Conservation (phyloP, 129 eudicot species). For the Saussurea involucrata region DNA sequence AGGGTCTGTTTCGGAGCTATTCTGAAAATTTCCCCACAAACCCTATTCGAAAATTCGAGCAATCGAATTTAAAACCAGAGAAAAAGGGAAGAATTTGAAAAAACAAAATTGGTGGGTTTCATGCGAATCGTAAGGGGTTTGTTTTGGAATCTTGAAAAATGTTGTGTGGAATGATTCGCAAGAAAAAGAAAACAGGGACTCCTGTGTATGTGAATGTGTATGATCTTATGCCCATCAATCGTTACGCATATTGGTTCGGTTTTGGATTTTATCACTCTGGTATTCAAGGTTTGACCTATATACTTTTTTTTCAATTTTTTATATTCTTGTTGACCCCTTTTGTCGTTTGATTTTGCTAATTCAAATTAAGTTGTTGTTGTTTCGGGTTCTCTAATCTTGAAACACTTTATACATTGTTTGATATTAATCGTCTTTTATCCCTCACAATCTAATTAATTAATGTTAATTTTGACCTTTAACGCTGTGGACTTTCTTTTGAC, state of each 20-base stretch:
- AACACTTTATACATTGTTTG: neutral
- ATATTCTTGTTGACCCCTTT: neutral
- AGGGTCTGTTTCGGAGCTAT: slow-evolving; percentile 11
- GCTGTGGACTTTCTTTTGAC: neutral
- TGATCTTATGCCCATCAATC: slow-evolving; percentile 83
- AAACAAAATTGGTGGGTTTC: slow-evolving; percentile 2
- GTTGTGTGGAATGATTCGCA: slow-evolving; percentile 59
- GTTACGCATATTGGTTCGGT: slow-evolving; percentile 82
- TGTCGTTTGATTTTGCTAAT: neutral
- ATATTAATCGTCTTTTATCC: neutral
- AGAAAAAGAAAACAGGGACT: slow-evolving; percentile 62
- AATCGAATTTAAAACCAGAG: neutral
- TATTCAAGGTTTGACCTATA: slow-evolving; percentile 59
- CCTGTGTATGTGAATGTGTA: slow-evolving; percentile 81
- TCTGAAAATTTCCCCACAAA: neutral
- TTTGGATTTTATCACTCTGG: slow-evolving; percentile 90
- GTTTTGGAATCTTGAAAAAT: slow-evolving; percentile 25
- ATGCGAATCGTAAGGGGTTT: slow-evolving; percentile 5
- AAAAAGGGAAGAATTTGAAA: slow-evolving; percentile 3
- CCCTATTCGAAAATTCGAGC: neutral
- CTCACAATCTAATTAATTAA: neutral
- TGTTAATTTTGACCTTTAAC: neutral
- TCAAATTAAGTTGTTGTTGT: neutral
- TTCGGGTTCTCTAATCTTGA: neutral
- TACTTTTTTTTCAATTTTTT: neutral